Evolutionary conservation across 371 early-diverging fungal genomes (phyloP).

Genomic region (Vittaforma corneae): DNA sequence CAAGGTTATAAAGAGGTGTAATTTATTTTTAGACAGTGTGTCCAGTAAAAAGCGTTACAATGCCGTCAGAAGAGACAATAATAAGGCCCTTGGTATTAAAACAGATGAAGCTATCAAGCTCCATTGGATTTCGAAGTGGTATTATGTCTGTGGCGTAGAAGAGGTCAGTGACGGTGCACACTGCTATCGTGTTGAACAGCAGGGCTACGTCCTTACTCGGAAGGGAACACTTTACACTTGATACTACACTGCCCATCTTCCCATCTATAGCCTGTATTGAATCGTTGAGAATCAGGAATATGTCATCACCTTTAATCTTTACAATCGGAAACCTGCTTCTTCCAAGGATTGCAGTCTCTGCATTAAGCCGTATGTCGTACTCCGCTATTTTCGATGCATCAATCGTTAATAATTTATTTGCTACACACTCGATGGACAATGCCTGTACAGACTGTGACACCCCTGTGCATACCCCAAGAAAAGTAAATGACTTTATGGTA

Average conservation of each 20-base stretch:
- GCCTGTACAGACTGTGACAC: neutral
- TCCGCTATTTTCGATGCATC: neutral
- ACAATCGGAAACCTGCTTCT: neutral
- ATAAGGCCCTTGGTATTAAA: neutral
- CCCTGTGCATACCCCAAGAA: neutral
- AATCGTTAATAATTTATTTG: neutral
- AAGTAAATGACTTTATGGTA: neutral
- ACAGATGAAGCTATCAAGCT: neutral
- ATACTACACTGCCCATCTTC: neutral
- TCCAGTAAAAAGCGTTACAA: neutral
- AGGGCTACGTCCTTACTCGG: neutral
- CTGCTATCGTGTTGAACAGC: neutral
- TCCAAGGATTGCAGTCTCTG: neutral
- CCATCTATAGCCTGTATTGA: constrained; percentile 2
- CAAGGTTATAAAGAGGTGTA: neutral
- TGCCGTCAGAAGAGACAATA: neutral
- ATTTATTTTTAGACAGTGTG: neutral
- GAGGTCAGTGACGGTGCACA: neutral
- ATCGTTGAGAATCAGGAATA: neutral
- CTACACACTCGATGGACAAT: neutral
- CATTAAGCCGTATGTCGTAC: neutral
- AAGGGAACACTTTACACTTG: constrained; percentile 1
- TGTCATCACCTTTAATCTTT: neutral
- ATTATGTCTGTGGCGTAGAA: constrained; percentile 1
- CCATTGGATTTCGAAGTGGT: neutral